These are phyloP conservation scores for Cladosporium sp. DNA, from an alignment of 2,329 filamentous ascomycete genomes.

Conservation along the genomic window DNA sequence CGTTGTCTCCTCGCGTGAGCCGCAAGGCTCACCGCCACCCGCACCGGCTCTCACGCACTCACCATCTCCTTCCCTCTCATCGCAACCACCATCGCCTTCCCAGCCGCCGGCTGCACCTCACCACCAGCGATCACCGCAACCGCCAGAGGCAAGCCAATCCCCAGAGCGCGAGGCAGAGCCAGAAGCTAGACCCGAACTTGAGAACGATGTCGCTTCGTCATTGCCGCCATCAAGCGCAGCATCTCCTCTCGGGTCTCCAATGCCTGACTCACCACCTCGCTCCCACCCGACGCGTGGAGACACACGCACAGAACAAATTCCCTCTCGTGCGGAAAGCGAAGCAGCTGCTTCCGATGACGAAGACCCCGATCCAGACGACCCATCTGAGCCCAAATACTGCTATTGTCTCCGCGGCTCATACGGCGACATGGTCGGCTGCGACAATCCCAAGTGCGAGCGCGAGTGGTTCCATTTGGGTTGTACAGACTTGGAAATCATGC, in stretches of 20 bases:
- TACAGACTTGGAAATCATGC: constrained; percentile 57
- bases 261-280: background rate
- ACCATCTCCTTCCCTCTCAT: background rate
- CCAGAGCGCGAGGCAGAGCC: background rate
- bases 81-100: background rate
- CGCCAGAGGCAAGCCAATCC: constrained; percentile 3
- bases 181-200: background rate
- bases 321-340: background rate
- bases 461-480: constrained; percentile 67
- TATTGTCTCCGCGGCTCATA: constrained; percentile 63
- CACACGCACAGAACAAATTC: background rate
- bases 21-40: background rate
- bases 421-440: constrained; percentile 65
- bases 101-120: background rate
- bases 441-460: constrained; percentile 60
- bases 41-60: constrained; percentile 9
- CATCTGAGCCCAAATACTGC: constrained; percentile 59
- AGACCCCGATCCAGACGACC: constrained; percentile 43
- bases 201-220: constrained; percentile 8
- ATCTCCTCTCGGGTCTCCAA: constrained; percentile 1
- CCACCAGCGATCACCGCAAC: background rate
- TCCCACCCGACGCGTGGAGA: background rate
- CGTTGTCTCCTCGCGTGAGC: constrained; percentile 7
- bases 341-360: constrained; percentile 9
- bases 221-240: constrained; percentile 4